Evolutionary conservation across 2,329 filamentous ascomycete species (phyloP).

Genomic region (Fusarium sp.): DNA sequence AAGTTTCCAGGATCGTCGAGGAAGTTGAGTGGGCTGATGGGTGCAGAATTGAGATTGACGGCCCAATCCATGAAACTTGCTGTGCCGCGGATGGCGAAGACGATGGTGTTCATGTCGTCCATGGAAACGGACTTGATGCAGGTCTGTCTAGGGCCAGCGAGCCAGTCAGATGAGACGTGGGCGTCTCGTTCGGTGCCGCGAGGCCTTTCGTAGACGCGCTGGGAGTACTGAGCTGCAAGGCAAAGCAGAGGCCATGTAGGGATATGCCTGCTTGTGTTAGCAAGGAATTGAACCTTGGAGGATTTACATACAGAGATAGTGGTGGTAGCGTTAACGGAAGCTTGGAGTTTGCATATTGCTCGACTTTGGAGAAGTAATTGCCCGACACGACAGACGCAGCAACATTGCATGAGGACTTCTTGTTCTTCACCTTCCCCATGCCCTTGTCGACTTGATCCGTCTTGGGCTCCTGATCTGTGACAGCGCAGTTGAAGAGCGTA

Average conservation of each 20-base stretch:
- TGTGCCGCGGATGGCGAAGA: constrained; percentile 85
- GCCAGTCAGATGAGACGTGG: constrained; percentile 76
- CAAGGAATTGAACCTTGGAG: neutral
- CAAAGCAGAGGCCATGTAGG: constrained; percentile 81
- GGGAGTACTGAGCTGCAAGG: constrained; percentile 80
- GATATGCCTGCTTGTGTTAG: constrained; percentile 63
- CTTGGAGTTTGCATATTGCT: constrained; percentile 80
- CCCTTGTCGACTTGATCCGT: constrained; percentile 2
- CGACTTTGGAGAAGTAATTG: constrained; percentile 78
- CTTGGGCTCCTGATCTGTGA: neutral
- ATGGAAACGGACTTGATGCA: constrained; percentile 82
- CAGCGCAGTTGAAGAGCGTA: constrained; percentile 58
- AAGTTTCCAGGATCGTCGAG: constrained; percentile 80
- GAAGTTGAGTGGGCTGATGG: constrained; percentile 72
- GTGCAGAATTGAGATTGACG: constrained; percentile 79
- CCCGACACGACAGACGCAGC: constrained; percentile 50
- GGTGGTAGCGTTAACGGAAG: constrained; percentile 74
- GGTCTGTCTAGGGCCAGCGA: constrained; percentile 83
- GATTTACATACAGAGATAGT: constrained; percentile 68
- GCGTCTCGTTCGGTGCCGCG: constrained; percentile 70
- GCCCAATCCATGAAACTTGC: constrained; percentile 87
- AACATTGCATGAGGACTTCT: constrained; percentile 27
- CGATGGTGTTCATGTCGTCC: constrained; percentile 80
- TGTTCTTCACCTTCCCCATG: constrained; percentile 26
- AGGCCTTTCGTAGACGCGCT: constrained; percentile 76